These are phyloP conservation scores for Termitomyces sp. DNA, from an alignment of 768 basidiomycete species.

Conservation along the genomic window DNA sequence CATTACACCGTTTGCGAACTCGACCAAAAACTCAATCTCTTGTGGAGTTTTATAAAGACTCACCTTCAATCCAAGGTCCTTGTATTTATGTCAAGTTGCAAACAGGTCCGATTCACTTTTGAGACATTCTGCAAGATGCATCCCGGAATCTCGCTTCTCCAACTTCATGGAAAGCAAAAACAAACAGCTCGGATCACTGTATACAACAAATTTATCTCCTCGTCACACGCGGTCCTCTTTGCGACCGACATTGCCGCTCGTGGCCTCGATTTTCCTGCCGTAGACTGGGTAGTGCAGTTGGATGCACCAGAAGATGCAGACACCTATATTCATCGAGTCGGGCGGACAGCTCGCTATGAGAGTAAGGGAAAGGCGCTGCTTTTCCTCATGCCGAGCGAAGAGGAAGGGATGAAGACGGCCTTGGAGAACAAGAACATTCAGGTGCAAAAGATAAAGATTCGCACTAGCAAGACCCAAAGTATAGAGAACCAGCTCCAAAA, in stretches of 20 bases:
- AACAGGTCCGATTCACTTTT: conserved; percentile 95
- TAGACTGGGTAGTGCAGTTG: conserved; percentile 96
- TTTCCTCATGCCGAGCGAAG: conserved; percentile 86
- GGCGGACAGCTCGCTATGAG: conserved; percentile 91
- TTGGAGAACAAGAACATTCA: conserved; percentile 71
- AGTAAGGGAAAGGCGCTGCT: conserved; percentile 83
- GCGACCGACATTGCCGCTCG: conserved; percentile 97
- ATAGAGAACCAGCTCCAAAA: conserved; percentile 89
- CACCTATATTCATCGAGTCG: conserved; percentile 96
- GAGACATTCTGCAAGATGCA: conserved; percentile 96
- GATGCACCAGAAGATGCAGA: conserved; percentile 97
- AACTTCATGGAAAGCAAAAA: conserved; percentile 95
- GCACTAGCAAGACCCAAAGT: conserved; percentile 78
- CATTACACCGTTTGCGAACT: conserved; percentile 82
- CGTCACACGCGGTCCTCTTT: conserved; percentile 82
- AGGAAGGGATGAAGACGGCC: conserved; percentile 80
- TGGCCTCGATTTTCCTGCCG: conserved; percentile 92
- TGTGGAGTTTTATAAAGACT: conserved; percentile 94
- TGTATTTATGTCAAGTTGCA: conserved; percentile 92
- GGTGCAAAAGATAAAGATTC: conserved; percentile 81
- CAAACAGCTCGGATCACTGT: conserved; percentile 82
- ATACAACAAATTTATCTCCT: conserved; percentile 80
- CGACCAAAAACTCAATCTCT: conserved; percentile 83
- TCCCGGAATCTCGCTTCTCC: conserved; percentile 89
- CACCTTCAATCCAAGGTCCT: conserved; percentile 90